Base-by-base conservation (phyloP, 345 rosid species). In the Populus simonii region DNA sequence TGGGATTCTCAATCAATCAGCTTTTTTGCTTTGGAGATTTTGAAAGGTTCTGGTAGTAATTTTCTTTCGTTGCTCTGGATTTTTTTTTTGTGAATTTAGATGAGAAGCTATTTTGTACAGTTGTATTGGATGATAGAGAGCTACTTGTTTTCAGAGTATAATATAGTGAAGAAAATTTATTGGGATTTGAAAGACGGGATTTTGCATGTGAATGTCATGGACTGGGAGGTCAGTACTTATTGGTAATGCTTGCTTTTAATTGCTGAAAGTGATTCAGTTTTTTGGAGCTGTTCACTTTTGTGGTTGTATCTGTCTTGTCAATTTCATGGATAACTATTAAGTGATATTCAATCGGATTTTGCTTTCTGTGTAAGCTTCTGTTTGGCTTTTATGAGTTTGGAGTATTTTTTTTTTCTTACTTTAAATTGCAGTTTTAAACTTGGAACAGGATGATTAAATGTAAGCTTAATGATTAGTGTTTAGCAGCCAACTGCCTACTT, bases 241-340 rank as follows among this genome's bases (percentile, higher is more conserved):
- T 20, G 59, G 68, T 38, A 59, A 61, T 43, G 57, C 73, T 39
- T 73, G 74, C 38, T 78, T 71, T 35, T 49, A 72, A 63, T 51
- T 33, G 35, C 66, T 51, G 43, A 45, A 31, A 33, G 68, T n/a
- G 47, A 11, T 68, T 17, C 75, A 70, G 45, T 57, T 43, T 69
- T 59, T 79, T 35, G 41, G 41, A 33, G 59, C 16, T 9, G 20
- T 63, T 51, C 36, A 12, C 47, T 13, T 45, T 31, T 79, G 29
- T 59, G 9, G 15, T 43, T 45, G 39, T 41, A 61, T 68, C 27
- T 78, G 7, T 75, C 73, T 76, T 12, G 74, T 77, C 41, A 59
- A 47, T 71, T 78, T 51, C 70, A 15, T 72, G 38, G 36, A 36
- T 29, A 17, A 66, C 68, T 57, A 23, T 57, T 68, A 13, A 33